phyloP scores from a whole-genome alignment of 1,139 yeast species.

The Zygosaccharomyces pseudobailii region DNA sequence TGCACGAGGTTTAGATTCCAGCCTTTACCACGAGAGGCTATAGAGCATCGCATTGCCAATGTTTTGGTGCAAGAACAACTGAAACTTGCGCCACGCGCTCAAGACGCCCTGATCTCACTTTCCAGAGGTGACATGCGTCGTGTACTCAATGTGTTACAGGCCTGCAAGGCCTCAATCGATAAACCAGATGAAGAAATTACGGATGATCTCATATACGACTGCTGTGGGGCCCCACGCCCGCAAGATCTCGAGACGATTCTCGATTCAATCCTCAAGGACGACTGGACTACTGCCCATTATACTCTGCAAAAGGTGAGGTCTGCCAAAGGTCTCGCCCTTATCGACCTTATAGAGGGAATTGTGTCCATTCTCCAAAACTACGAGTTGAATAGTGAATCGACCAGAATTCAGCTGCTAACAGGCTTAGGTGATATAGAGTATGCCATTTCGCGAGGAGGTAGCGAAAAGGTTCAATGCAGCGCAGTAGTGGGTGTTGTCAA shows the following conservation, averaged over 20 bases:
- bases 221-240: constrained; percentile 95
- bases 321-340: constrained; percentile 79
- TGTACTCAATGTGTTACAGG: constrained; percentile 89
- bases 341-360: constrained; percentile 77
- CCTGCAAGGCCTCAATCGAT: constrained; percentile 77
- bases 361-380: constrained; percentile 62
- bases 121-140: constrained; percentile 95
- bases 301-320: constrained; percentile 62
- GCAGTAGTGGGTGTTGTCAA: constrained; percentile 89
- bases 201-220: constrained; percentile 77
- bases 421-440: constrained; percentile 86
- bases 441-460: constrained; percentile 87
- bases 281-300: constrained; percentile 74
- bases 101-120: constrained; percentile 58
- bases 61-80: constrained; percentile 69
- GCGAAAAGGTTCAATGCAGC: constrained; percentile 81
- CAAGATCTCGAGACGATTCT: constrained; percentile 71
- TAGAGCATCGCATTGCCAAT: constrained; percentile 57
- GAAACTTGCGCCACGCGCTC: constrained; percentile 54
- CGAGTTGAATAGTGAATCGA: constrained; percentile 52
- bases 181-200: constrained; percentile 48
- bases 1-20: constrained; percentile 93
- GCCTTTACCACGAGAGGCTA: constrained; percentile 67
- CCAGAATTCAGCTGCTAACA: constrained; percentile 58
- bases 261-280: constrained; percentile 74